These are phyloP conservation scores for Picocystis sp. DNA, from an alignment of 163 green algal genomes.

Conservation along the genomic window DNA sequence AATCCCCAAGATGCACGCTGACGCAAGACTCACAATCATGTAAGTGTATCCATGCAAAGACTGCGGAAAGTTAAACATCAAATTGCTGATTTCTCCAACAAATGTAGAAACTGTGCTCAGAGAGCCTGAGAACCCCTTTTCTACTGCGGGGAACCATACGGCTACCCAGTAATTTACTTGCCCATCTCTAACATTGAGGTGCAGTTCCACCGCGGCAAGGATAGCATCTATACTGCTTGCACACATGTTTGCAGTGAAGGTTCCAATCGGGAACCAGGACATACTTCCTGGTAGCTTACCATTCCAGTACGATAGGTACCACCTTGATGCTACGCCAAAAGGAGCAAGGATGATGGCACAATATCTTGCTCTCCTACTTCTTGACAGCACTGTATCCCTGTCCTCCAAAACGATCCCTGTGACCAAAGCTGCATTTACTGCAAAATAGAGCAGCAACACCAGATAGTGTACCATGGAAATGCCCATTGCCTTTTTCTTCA, in stretches of 20 bases:
- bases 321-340: conserved; percentile 27
- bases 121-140: conserved; percentile 23
- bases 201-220: conserved; percentile 10
- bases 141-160: conserved; percentile 3
- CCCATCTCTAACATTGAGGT: background rate
- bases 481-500: too few species aligned
- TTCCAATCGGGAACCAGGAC: conserved; percentile 43
- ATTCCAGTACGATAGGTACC: conserved; percentile 39
- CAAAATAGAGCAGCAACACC: too few species aligned
- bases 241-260: conserved; percentile 43
- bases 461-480: too few species aligned
- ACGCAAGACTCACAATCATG: background rate
- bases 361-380: conserved; percentile 1
- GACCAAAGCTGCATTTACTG: too few species aligned
- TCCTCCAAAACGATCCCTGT: too few species aligned
- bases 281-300: conserved; percentile 16
- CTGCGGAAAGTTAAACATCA: conserved; percentile 1
- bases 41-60: conserved; percentile 4
- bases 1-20: background rate
- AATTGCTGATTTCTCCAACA: conserved; percentile 25
- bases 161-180: background rate
- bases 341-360: conserved; percentile 13
- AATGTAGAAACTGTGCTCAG: conserved; percentile 39
- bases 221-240: conserved; percentile 28
- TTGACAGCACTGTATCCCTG: background rate